Evolutionary conservation across 805 yeast genomes (phyloP), one percentile per base, ranked within the genome.

Genomic region (Nakazawaea pomicola): DNA sequence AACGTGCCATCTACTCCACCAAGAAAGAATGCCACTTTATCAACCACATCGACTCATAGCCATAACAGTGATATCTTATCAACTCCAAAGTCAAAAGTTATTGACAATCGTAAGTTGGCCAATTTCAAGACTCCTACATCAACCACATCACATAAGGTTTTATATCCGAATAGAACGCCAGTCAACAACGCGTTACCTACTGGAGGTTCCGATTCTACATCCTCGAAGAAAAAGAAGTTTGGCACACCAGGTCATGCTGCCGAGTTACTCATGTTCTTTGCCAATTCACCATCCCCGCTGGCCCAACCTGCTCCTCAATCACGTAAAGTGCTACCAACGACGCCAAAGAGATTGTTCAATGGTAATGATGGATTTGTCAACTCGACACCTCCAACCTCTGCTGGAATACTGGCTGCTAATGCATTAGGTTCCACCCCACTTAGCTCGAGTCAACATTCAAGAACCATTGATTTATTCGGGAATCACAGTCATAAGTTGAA

Each of bases 181-280:
- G 27, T 20, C 27, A 27, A 17, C 9, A 24, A n/a, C n/a, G n/a
- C 36, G 11, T 14, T 32, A 18, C 27, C 27, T 16, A n/a, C n/a
- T n/a, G n/a, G n/a, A n/a, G n/a, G n/a, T n/a, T n/a, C n/a, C n/a
- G n/a, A n/a, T n/a, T n/a, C 36, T 48, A 50, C 34, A 57, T 52
- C 36, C 48, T 50, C 34, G 57, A 55, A 42, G 59, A 63, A 36
- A 70, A 68, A 47, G 62, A 62, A 25, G 21, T 19, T 10, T 9
- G 29, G 28, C 12, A 34, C 37, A n/a, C 19, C 43, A 9, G 39
- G 43, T 36, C 93, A 84, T 59, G 95, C 95, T 11, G 95, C 95
- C 1, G 91, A 83, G 56, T 62, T 87, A 46, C 69, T 87, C 46
- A 74, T 87, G 76, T 87, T 76, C 58, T 65, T 87, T 50, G 95